A percentile compares a stretch with the other conserved stretches of the same genome.
phyloP scores from a whole-genome alignment of 2,329 filamentous ascomycete species.

The Fusarium humuli region DNA sequence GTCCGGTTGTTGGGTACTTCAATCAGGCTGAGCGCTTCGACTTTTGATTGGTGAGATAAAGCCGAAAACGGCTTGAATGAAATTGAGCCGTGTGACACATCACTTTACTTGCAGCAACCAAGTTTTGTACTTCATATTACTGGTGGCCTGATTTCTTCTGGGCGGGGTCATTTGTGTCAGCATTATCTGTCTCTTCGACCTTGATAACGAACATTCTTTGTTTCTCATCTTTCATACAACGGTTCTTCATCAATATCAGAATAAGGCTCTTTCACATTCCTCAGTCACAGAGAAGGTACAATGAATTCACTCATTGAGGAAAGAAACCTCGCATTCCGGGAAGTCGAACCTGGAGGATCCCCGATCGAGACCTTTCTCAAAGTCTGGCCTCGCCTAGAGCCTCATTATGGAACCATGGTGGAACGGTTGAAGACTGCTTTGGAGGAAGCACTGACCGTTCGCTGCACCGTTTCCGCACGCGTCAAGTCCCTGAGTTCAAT shows the following conservation, averaged over 20 bases:
- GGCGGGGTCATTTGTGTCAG: neutral
- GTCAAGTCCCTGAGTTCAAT: neutral
- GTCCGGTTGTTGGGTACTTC: too few species aligned
- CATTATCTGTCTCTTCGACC: neutral
- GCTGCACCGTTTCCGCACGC: neutral
- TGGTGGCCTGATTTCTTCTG: neutral
- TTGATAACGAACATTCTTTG: neutral
- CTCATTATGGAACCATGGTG: neutral
- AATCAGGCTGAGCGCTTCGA: too few species aligned
- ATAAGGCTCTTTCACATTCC: rapidly evolving
- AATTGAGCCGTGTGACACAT: too few species aligned
- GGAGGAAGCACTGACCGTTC: rapidly evolving
- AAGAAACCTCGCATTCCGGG: too few species aligned
- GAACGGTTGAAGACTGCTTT: rapidly evolving
- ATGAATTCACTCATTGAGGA: too few species aligned
- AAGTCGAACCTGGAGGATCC: neutral
- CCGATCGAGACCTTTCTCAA: neutral
- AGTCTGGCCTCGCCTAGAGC: neutral
- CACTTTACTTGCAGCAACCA: rapidly evolving
- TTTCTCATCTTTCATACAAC: too few species aligned
- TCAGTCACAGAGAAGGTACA: neutral
- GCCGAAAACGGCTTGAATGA: too few species aligned
- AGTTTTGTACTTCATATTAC: rapidly evolving
- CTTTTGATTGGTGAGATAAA: too few species aligned
- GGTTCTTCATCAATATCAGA: too few species aligned